Evolutionary conservation across 345 rosid genomes (phyloP), one percentile per base, ranked within the genome.

Genomic region (Melastoma malabathricum): DNA sequence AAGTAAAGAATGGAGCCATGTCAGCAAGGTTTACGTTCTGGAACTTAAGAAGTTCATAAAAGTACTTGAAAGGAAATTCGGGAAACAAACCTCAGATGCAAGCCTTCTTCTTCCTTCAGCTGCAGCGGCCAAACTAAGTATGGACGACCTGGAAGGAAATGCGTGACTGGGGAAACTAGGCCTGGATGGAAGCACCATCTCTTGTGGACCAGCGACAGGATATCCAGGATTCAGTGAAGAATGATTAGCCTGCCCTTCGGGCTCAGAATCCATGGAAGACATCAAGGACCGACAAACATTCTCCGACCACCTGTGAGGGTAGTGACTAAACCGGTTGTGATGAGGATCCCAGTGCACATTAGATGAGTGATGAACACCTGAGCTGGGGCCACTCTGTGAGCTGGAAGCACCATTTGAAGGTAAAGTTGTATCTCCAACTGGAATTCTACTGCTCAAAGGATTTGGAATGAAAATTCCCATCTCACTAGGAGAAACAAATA

Each of bases 21-120:
- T 31, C 38, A 2, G 31, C 31, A 27, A 27, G 6, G 31, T 27
- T 3, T 27, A 27, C 3, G 31, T 3, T 27, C 31, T 27, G 18
- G 7, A 47, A 47, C 23, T 47, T 47, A 20, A 47, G 23, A n/a
- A n/a, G n/a, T 18, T 2, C 13, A 10, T 8, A 47, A 47, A 15
- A 16, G 23, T 1, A 47, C 14, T 44, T 44, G 10, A 44, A 44
- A 3, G 31, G n/a, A 27, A 27, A 27, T 27, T 27, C 31, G 6
- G 31, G 55, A 66, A 7, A 76, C 79, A 72, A 34, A 89, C 97
- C 96, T 89, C 96, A 0, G 95, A 79, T 45, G 71, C 79, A 51
- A 74, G 72, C 66, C 94, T 76, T 67, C 78, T 65, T 66, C 94
- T 72, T 64, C 89, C 97, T 73, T 78, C 84, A 59, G 79, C 64